phyloP scores from a whole-genome alignment of 352 stramenopile genomes.

The Phytophthora europaea region DNA sequence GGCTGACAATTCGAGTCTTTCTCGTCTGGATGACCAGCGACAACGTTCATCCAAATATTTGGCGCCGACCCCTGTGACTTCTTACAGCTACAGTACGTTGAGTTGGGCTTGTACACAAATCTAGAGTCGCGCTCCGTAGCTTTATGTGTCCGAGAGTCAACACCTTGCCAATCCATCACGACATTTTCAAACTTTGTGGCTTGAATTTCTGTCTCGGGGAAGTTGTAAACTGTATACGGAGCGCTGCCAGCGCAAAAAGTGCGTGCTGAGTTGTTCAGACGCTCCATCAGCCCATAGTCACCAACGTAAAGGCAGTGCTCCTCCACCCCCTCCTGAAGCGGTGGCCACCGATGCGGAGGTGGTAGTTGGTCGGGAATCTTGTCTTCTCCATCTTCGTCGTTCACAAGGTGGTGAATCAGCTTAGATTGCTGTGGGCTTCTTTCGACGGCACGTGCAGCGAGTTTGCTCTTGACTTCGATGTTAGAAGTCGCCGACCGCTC shows the following conservation, averaged over 20 bases:
- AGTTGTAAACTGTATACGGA: conserved; percentile 14
- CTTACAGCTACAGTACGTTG: conserved; percentile 14
- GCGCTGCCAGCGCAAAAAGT: background rate
- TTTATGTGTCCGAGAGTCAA: conserved; percentile 4
- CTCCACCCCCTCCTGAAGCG: background rate
- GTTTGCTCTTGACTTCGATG: background rate
- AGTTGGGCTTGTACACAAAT: conserved; percentile 11
- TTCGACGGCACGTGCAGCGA: background rate
- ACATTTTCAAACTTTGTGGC: conserved; percentile 23
- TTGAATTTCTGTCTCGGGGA: conserved; percentile 9
- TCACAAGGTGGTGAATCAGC: background rate
- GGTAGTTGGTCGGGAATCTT: background rate
- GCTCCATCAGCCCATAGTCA: conserved; percentile 25
- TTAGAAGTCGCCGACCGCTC: background rate
- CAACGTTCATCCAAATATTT: conserved; percentile 12
- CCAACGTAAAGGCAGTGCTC: conserved; percentile 12
- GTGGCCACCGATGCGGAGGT: conserved; percentile 2
- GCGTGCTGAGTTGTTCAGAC: conserved; percentile 15
- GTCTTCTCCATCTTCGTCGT: background rate
- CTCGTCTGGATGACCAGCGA: background rate
- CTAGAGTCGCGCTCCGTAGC: conserved; percentile 18
- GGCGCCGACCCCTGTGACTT: background rate
- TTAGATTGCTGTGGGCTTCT: background rate
- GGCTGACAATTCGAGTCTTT: background rate
- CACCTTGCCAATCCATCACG: conserved; percentile 9